Evolutionary conservation across 2,329 filamentous ascomycete genomes (phyloP), one percentile per base, ranked within the genome.

Genomic region (Ophiocordyceps camponoti-rufipedis): DNA sequence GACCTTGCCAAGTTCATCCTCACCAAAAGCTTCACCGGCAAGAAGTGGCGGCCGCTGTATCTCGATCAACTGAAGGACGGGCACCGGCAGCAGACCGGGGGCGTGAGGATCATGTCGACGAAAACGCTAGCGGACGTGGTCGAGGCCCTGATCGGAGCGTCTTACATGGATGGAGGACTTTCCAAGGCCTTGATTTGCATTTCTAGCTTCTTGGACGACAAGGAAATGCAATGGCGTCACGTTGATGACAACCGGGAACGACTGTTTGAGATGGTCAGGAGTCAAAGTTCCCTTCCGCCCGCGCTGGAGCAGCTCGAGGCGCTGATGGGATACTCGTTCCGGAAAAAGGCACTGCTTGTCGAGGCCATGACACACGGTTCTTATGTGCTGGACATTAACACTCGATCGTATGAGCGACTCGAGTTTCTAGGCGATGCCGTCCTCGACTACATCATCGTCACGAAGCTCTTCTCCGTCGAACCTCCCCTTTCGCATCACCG

Each of bases 361-460:
- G 85, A 95, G 62, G 83, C 88, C 2, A 67, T 89, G 44, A 94
- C 87, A 0, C 88, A 95, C 55, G 67, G 76, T 0, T 88, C 84
- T 0, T 66, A 66, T 29, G 60, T 63, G 14, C 65, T 70, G 5
- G 66, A 67, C 2, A 68, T 62, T 19, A 47, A 50, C 2, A 49
- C 51, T 13, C 53, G 55, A 42, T 63, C 64, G 0, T 70, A 77
- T 12, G 83, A 95, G 52, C 75, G 87, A 0, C 71, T 95, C 1
- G 89, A 95, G 56, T 94, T 91, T 54, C 65, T 95, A 0, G 89
- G 89, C 1, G 89, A 96, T 53, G 75, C 86, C 0, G 68, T 95
- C 2, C 74, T 96, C 0, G 89, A 96, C 60, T 73, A 78, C 52
- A 66, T 94, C 46, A 66, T 95, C 43, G 77, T 85, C 8, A 66